Percentiles rank a stretch among this genome's conserved stretches.
Evolutionary conservation across 2,329 filamentous ascomycete species (phyloP).

Genomic region (Laburnicola sp.): DNA sequence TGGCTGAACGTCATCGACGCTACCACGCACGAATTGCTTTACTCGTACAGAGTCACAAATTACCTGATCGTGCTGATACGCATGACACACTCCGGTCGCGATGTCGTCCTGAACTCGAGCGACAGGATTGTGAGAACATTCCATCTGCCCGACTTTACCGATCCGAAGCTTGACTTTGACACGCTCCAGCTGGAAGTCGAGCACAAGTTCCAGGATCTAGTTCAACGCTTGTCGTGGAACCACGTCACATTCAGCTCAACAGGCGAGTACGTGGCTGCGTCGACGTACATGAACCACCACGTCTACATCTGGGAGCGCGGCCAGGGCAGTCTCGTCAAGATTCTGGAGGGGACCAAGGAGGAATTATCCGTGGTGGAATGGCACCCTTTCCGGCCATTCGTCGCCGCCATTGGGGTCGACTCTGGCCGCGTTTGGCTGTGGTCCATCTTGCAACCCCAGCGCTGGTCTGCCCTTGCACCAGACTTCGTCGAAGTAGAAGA

Average conservation of each 20-base stretch:
- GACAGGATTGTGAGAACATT: slow-evolving; percentile 95
- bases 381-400: slow-evolving; percentile 85
- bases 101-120: slow-evolving; percentile 88
- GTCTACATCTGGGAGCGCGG: slow-evolving; percentile 97
- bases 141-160: slow-evolving; percentile 73
- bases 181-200: slow-evolving; percentile 89
- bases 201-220: slow-evolving; percentile 97
- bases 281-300: slow-evolving; percentile 97
- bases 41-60: slow-evolving; percentile 84
- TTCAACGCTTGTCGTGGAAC: slow-evolving; percentile 94
- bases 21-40: slow-evolving; percentile 77
- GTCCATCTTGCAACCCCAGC: slow-evolving; percentile 92
- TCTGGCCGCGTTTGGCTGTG: slow-evolving; percentile 93
- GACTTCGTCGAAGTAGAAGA: slow-evolving; percentile 98
- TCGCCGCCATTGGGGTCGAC: slow-evolving; percentile 90
- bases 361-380: slow-evolving; percentile 96
- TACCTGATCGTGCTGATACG: slow-evolving; percentile 88
- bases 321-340: slow-evolving; percentile 91
- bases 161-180: slow-evolving; percentile 72
- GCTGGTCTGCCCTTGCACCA: slow-evolving; percentile 94
- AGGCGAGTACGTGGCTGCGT: slow-evolving; percentile 93
- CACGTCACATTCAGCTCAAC: slow-evolving; percentile 93
- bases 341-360: slow-evolving; percentile 94
- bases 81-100: slow-evolving; percentile 79
- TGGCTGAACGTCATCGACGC: slow-evolving; percentile 95